Conservation (phyloP, 306 rosid genomes). For the Senna tora region DNA sequence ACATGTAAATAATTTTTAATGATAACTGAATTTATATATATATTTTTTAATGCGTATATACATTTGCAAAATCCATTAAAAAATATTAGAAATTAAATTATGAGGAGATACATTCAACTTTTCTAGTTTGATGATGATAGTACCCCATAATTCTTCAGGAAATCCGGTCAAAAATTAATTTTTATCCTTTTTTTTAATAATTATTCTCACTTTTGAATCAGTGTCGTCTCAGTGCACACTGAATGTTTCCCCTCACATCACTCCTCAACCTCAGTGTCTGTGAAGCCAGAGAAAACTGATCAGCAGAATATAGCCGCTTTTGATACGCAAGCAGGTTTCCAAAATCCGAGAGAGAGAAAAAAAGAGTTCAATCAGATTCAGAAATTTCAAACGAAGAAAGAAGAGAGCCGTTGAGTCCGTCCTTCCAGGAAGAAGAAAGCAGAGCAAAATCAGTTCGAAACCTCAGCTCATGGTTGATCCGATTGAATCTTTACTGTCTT, state of each 20-base stretch:
- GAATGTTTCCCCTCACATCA: background rate
- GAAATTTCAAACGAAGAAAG: slow-evolving; percentile 30
- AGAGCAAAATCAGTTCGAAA: slow-evolving; percentile 26
- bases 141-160: background rate
- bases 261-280: background rate
- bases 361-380: background rate
- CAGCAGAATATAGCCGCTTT: background rate
- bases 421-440: slow-evolving; percentile 44
- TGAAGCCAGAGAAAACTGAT: background rate
- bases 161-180: background rate
- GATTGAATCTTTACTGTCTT: background rate
- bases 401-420: slow-evolving; percentile 50
- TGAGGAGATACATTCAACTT: too few relatives aligned
- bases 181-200: background rate
- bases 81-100: too few relatives aligned
- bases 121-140: background rate
- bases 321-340: background rate
- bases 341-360: background rate
- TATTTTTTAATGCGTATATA: too few relatives aligned
- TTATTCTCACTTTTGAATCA: background rate
- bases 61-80: too few relatives aligned
- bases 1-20: too few relatives aligned
- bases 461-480: slow-evolving; percentile 49
- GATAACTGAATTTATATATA: too few relatives aligned
- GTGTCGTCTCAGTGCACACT: background rate